Base-by-base conservation (phyloP, 257 asterid genomes). In the Gynochthodes officinalis region DNA sequence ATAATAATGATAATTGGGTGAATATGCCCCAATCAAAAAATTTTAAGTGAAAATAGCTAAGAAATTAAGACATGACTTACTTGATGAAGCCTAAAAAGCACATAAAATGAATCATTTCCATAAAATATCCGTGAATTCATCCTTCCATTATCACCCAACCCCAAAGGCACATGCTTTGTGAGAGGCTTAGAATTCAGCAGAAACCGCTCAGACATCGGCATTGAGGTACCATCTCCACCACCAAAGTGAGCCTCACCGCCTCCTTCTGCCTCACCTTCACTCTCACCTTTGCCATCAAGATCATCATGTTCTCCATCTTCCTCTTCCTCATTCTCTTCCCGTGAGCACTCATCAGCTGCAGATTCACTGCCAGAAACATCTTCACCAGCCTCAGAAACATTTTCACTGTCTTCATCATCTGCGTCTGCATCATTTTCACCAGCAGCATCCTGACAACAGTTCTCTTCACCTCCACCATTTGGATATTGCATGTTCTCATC, bases 221-320 rank as follows among this genome's bases (percentile, higher is more conserved):
- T 52, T 1, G 73, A 79, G 55, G 81, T 73, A 72, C 88, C 87
- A 73, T 89, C 97, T 67, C 84, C 90, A 58, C 88, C 89, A 77
- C 73, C 83, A 71, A 59, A 82, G 70, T 85, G 96, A 77, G 89
- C 88, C 78, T 88, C 99, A 79, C 87, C 78, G 27, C 78, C 84
- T 69, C 85, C 89, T 77, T 90, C 99, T 0, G 87, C 98, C 77
- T 95, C 99, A 77, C 94, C 96, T 82, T 92, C 99, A 84, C 97
- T 89, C 88, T 89, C 99, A 35, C 83, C 96, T 87, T 92, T 90
- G 46, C 88, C 93, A 77, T 95, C 95, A 73, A 83, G 72, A 40
- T 85, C 96, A 68, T 88, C 97, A 65, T 81, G 95, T 62, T 86
- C 96, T 62, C 80, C 90, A 44, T 83, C 95, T 52, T 85, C 96